phyloP scores from a whole-genome alignment of 805 yeast genomes.

The Kuraishia molischiana region DNA sequence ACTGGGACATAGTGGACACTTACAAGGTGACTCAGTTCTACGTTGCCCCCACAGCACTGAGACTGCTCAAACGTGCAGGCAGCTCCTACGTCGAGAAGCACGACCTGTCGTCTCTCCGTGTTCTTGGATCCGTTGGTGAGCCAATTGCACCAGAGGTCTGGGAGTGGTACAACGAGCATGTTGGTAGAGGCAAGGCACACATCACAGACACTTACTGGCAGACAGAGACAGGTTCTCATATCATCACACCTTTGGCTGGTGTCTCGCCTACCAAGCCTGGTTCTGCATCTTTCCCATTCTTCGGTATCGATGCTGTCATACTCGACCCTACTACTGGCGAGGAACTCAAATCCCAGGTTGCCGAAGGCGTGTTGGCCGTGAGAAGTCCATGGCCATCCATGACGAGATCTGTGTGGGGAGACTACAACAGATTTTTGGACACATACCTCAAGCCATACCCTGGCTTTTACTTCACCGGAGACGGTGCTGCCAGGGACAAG shows the following conservation, averaged over 20 bases:
- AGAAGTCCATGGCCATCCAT: slow-evolving; percentile 77
- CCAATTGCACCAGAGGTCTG: slow-evolving; percentile 81
- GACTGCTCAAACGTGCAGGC: slow-evolving; percentile 71
- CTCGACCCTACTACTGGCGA: slow-evolving; percentile 69
- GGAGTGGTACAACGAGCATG: slow-evolving; percentile 74
- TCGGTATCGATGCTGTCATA: slow-evolving; percentile 67
- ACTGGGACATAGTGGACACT: slow-evolving; percentile 68
- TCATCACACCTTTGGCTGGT: slow-evolving; percentile 69
- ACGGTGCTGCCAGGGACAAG: slow-evolving; percentile 79
- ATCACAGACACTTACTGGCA: slow-evolving; percentile 85
- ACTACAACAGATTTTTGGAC: slow-evolving; percentile 65
- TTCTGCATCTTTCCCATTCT: slow-evolving; percentile 76
- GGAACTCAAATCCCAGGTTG: slow-evolving; percentile 58
- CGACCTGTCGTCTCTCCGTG: slow-evolving; percentile 56
- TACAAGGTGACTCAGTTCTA: slow-evolving; percentile 71
- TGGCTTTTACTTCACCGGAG: slow-evolving; percentile 80
- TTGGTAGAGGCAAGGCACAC: slow-evolving; percentile 63
- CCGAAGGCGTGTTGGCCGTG: slow-evolving; percentile 74
- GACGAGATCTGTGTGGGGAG: slow-evolving; percentile 75
- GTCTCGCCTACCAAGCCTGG: slow-evolving; percentile 80
- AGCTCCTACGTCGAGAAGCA: slow-evolving; percentile 48
- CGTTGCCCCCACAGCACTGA: slow-evolving; percentile 78
- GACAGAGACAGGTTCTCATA: slow-evolving; percentile 78
- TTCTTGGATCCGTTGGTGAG: slow-evolving; percentile 78
- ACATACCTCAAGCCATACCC: slow-evolving; percentile 80